Conservation (phyloP, 495 filamentous ascomycete species). For the Podospora sp. region DNA sequence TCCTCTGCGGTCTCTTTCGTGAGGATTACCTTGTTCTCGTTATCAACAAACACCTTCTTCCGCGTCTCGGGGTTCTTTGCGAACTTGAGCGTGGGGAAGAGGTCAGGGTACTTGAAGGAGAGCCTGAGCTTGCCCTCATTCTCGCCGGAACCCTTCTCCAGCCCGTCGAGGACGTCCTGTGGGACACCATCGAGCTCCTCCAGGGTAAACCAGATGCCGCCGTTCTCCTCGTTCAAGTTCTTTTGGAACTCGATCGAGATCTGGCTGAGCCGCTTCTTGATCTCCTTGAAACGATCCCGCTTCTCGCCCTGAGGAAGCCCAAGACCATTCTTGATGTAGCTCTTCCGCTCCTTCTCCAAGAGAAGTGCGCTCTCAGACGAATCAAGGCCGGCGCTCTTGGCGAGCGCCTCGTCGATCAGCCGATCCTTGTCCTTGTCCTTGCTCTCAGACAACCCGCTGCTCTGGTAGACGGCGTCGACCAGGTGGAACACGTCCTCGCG, state of each 20-base stretch:
- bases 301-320: slow-evolving; percentile 55
- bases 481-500: slow-evolving; percentile 63
- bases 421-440: slow-evolving; percentile 40
- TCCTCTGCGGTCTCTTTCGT: background rate
- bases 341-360: slow-evolving; percentile 61
- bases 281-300: slow-evolving; percentile 64
- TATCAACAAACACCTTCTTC: slow-evolving; percentile 58
- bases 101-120: slow-evolving; percentile 65
- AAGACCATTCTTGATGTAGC: slow-evolving; percentile 59
- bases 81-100: slow-evolving; percentile 63
- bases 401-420: slow-evolving; percentile 33
- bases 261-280: slow-evolving; percentile 63
- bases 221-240: slow-evolving; percentile 64
- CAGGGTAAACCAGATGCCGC: slow-evolving; percentile 60
- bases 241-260: slow-evolving; percentile 61
- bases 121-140: slow-evolving; percentile 62
- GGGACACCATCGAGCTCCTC: slow-evolving; percentile 63
- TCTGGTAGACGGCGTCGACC: slow-evolving; percentile 56
- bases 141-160: slow-evolving; percentile 74
- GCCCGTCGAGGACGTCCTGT: slow-evolving; percentile 54
- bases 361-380: slow-evolving; percentile 55
- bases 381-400: slow-evolving; percentile 36
- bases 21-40: slow-evolving; percentile 56
- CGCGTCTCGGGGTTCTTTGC: slow-evolving; percentile 58
- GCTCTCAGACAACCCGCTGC: slow-evolving; percentile 45